Evolutionary conservation across 1,284 basidiomycete species (phyloP), one percentile per base, ranked within the genome.

Genomic region (Porodaedalea pini): DNA sequence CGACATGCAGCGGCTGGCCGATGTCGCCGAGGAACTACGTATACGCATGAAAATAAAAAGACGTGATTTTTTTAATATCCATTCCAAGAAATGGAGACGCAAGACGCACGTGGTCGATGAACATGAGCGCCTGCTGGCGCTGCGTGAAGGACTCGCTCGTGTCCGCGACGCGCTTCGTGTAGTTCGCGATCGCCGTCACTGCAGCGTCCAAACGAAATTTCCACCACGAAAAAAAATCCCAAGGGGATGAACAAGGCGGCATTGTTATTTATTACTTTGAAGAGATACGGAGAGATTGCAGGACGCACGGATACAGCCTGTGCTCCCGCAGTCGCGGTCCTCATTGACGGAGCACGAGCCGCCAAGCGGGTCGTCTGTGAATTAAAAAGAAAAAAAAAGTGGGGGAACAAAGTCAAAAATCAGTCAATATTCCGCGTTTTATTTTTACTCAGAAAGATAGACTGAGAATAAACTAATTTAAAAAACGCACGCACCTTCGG

Each of bases 121-220:
- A 82, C 63, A 77, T 77, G 40, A 82, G 67, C 8, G 79, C 80
- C 60, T 82, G 76, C 61, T 78, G 75, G 7, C 70, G 66, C 61
- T 81, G 77, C 2, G 68, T 64, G 8, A 69, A 69, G 41, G 69
- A 71, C 10, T 81, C 69, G 4, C 67, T 69, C 2, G 74, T 73
- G 51, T 78, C 68, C 8, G 74, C 68, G 2, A 81, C 73, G n/a
- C 78, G 75, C 13, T 67, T 70, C 1, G 80, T 82, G 61, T 81
- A 81, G 66, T 81, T 82, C 2, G 79, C 77, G 58, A 81, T 81
- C 15, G 80, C 79, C 44, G 71, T 73, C 56, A 80, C 78, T 79
- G 51, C 11, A 6, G 37, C 8, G n/a, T n/a, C n/a, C n/a, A n/a
- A n/a, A n/a, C n/a, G n/a, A n/a, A n/a, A n/a, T n/a, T n/a, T n/a